A percentile compares a stretch with the other conserved stretches of the same genome.
Conservation (phyloP, 1,139 yeast genomes). For the Blastobotrys niveus region DNA sequence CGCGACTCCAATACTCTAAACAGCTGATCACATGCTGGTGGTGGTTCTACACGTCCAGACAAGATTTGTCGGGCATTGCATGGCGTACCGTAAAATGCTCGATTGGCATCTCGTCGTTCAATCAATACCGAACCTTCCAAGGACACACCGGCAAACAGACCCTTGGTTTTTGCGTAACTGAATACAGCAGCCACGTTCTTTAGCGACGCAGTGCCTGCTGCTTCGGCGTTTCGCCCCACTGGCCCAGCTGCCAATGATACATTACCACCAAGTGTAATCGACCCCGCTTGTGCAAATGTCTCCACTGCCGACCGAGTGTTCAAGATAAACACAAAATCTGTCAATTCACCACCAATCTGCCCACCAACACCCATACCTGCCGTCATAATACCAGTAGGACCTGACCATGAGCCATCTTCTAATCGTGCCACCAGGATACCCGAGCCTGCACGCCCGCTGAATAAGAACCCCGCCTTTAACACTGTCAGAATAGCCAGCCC, state of each 20-base stretch:
- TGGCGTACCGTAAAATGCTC: slow-evolving; percentile 84
- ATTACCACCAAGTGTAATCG: slow-evolving; percentile 92
- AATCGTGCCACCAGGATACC: slow-evolving; percentile 92
- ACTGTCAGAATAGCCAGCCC: slow-evolving; percentile 91
- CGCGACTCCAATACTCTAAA: slow-evolving; percentile 82
- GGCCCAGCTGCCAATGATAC: slow-evolving; percentile 98
- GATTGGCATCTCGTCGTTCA: slow-evolving; percentile 94
- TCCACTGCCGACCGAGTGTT: slow-evolving; percentile 85
- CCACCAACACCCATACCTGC: slow-evolving; percentile 99
- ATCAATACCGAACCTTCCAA: slow-evolving; percentile 92
- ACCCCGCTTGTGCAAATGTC: slow-evolving; percentile 89
- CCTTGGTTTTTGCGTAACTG: slow-evolving; percentile 92
- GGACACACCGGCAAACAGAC: slow-evolving; percentile 94
- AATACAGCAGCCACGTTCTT: slow-evolving; percentile 87
- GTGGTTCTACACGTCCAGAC: slow-evolving; percentile 81
- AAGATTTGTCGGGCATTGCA: slow-evolving; percentile 82
- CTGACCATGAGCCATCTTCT: slow-evolving; percentile 96
- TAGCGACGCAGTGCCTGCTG: slow-evolving; percentile 91
- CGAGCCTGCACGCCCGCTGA: slow-evolving; percentile 96
- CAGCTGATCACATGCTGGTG: slow-evolving; percentile 87
- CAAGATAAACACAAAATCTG: slow-evolving; percentile 91
- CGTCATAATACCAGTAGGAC: slow-evolving; percentile 91
- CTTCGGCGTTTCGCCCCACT: slow-evolving; percentile 94
- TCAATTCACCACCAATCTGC: slow-evolving; percentile 90
- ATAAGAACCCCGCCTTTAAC: slow-evolving; percentile 92